Percentiles rank a stretch among this genome's conserved stretches.
These are phyloP conservation scores for Phytophthora brassicae DNA, from an alignment of 352 stramenopile genomes.

Conservation along the genomic window DNA sequence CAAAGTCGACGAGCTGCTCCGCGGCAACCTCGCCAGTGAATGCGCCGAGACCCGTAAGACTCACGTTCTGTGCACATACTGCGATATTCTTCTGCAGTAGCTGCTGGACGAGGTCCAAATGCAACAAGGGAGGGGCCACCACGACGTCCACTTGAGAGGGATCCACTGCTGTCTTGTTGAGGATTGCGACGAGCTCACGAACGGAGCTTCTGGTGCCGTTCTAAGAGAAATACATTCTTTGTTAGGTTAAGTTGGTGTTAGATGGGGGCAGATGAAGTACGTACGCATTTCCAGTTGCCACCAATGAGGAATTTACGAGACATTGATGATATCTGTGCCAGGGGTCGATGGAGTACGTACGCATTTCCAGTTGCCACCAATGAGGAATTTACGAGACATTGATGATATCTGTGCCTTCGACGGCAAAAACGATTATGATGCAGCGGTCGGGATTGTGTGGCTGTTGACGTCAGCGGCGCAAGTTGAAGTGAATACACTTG, in stretches of 20 bases:
- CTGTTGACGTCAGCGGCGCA: constrained; percentile 27
- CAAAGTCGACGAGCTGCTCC: constrained; percentile 89
- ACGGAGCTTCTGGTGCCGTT: constrained; percentile 83
- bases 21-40: constrained; percentile 93
- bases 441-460: background rate
- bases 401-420: background rate
- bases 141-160: constrained; percentile 73
- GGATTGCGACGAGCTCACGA: constrained; percentile 84
- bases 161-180: constrained; percentile 74
- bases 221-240: too few species aligned
- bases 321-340: constrained; percentile 25
- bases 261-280: constrained; percentile 29
- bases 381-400: constrained; percentile 84
- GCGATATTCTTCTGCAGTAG: constrained; percentile 61
- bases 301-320: constrained; percentile 88
- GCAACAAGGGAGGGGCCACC: constrained; percentile 75
- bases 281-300: constrained; percentile 94
- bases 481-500: constrained; percentile 23
- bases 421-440: background rate
- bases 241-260: background rate
- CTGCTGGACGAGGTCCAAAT: constrained; percentile 55
- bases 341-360: constrained; percentile 45
- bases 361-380: constrained; percentile 95
- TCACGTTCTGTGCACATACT: constrained; percentile 83
- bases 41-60: constrained; percentile 84